Conservation (phyloP, 768 basidiomycete species). For the Naganishia vaughanmartiniae region DNA sequence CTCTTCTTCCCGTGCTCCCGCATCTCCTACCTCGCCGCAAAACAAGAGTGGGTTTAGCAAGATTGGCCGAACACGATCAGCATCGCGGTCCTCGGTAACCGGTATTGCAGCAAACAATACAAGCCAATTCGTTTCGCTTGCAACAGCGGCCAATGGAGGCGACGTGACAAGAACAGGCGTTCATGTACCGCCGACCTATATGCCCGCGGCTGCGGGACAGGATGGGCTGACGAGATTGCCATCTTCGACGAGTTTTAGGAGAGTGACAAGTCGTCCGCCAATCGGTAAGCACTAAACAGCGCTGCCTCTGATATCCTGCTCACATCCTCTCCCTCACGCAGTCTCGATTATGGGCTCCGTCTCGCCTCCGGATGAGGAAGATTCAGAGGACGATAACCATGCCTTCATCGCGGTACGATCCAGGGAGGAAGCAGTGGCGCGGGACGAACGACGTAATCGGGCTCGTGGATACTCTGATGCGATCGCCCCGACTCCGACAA, state of each 20-base stretch:
- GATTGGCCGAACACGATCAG: background rate
- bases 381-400: slow-evolving; percentile 18
- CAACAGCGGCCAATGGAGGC: slow-evolving; percentile 11
- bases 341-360: slow-evolving; percentile 24
- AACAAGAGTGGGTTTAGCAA: slow-evolving; percentile 11
- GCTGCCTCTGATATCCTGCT: background rate
- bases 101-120: slow-evolving; percentile 17
- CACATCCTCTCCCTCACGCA: background rate
- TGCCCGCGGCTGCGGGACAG: background rate
- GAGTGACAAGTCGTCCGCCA: slow-evolving; percentile 7
- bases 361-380: slow-evolving; percentile 9
- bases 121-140: background rate
- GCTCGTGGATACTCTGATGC: slow-evolving; percentile 21
- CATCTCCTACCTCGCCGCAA: slow-evolving; percentile 1
- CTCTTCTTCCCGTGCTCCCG: background rate
- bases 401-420: slow-evolving; percentile 25
- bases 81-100: slow-evolving; percentile 7
- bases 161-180: background rate
- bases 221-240: slow-evolving; percentile 14
- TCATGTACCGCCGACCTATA: slow-evolving; percentile 8
- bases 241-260: background rate
- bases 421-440: slow-evolving; percentile 21
- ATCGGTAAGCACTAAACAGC: background rate
- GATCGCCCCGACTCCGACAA: background rate
- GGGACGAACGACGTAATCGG: slow-evolving; percentile 22